Percentiles rank a stretch among this genome's conserved stretches.
Conservation (phyloP, 192 early-diverging fungal species). For the Gaertneriomyces semiglobifer region DNA sequence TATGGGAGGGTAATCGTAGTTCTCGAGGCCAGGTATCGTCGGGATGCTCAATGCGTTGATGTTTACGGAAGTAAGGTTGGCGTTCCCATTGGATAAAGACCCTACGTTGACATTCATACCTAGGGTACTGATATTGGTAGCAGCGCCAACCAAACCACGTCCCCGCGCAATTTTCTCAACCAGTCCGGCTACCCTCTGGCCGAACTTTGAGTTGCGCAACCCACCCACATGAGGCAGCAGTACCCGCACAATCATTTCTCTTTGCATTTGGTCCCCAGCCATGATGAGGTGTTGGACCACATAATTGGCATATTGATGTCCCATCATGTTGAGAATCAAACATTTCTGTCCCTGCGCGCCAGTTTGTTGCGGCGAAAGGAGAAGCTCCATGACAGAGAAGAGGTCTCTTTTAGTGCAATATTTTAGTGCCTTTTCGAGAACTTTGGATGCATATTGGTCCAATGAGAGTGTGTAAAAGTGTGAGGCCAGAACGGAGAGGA, state of each 20-base stretch:
- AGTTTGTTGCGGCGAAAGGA: conserved; percentile 8
- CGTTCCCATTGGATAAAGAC: too few relatives aligned
- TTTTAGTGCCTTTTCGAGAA: conserved; percentile 69
- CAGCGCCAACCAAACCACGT: too few relatives aligned
- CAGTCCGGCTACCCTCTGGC: conserved; percentile 59
- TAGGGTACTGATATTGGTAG: too few relatives aligned
- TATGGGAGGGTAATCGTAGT: too few relatives aligned
- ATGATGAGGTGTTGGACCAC: conserved; percentile 71
- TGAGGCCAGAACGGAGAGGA: conserved; percentile 42
- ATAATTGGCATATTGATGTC: conserved; percentile 77
- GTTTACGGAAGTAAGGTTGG: too few relatives aligned
- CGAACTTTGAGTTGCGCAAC: conserved; percentile 68
- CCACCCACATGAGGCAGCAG: conserved; percentile 67
- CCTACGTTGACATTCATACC: too few relatives aligned
- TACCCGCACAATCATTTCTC: conserved; percentile 53
- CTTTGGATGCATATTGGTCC: conserved; percentile 76
- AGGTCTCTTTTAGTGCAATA: conserved; percentile 42
- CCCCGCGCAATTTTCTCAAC: conserved; percentile 38
- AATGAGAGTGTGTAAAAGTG: conserved; percentile 53
- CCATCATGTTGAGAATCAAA: conserved; percentile 66
- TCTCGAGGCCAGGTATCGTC: too few relatives aligned
- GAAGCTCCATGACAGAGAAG: conserved; percentile 44
- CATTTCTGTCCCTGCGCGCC: too few relatives aligned
- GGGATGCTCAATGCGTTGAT: too few relatives aligned
- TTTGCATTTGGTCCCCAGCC: conserved; percentile 54